Percentiles rank a stretch among this genome's conserved stretches.
Evolutionary conservation across 805 yeast species (phyloP).

Genomic region (Metschnikowia aberdeeniae): DNA sequence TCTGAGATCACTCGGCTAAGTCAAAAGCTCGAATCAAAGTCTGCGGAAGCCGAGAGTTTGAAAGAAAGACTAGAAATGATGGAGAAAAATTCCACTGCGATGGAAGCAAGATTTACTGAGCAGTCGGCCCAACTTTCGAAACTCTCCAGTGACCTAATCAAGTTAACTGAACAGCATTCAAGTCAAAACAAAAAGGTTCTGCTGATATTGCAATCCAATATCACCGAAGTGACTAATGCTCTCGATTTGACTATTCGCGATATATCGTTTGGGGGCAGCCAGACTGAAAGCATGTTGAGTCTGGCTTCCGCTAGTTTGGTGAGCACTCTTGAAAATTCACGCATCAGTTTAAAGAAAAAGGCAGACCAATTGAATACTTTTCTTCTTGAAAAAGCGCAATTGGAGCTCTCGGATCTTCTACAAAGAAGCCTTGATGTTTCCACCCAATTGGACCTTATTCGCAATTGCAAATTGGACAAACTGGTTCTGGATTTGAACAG

Average conservation of each 20-base stretch:
- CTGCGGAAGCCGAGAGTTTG: neutral
- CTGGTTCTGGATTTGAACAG: neutral
- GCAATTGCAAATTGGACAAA: neutral
- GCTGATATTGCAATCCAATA: constrained; percentile 1
- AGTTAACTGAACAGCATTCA: neutral
- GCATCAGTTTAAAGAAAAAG: neutral
- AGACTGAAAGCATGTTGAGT: neutral
- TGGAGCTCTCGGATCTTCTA: neutral
- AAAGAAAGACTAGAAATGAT: neutral
- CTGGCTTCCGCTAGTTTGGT: neutral
- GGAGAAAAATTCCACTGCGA: neutral
- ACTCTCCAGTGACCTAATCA: neutral
- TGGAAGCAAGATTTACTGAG: neutral
- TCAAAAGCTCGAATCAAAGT: neutral
- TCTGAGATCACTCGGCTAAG: constrained; percentile 6
- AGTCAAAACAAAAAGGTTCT: constrained; percentile 1
- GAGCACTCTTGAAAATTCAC: neutral
- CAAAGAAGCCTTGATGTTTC: neutral
- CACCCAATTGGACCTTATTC: neutral
- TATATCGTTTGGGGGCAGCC: neutral
- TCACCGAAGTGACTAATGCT: neutral
- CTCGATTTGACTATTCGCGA: neutral
- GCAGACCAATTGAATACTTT: neutral
- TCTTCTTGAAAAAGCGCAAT: neutral
- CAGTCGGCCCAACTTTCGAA: neutral